A percentile compares a stretch with the other conserved stretches of the same genome.
These are phyloP conservation scores for Theileria luwenshuni DNA, from an alignment of 169 alveolate genomes.

Conservation along the genomic window DNA sequence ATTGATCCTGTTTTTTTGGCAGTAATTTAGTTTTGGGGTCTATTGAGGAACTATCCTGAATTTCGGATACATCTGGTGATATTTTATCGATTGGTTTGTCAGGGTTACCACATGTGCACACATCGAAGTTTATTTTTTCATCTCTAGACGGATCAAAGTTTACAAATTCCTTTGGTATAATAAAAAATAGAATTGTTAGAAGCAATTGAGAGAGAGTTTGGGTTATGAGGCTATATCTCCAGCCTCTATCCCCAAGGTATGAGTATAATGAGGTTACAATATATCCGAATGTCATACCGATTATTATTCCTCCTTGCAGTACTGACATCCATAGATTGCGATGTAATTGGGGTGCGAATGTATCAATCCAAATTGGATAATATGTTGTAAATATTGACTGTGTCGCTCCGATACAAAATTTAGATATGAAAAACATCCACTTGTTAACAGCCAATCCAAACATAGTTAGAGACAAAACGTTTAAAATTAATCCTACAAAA, in stretches of 20 bases:
- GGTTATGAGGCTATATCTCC: conserved; percentile 46
- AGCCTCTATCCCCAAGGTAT: conserved; percentile 8
- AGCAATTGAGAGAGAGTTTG: conserved; percentile 21
- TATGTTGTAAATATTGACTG: conserved; percentile 91
- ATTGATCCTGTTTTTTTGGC: no score
- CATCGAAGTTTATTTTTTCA: neutral
- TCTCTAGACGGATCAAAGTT: conserved; percentile 29
- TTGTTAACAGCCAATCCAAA: conserved; percentile 72
- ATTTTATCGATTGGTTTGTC: no score
- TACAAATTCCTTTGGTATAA: conserved; percentile 38
- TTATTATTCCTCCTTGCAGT: conserved; percentile 85
- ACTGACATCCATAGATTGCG: conserved; percentile 93
- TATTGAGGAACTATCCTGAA: neutral
- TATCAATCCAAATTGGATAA: conserved; percentile 94
- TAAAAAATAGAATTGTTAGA: conserved; percentile 10
- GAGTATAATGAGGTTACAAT: conserved; percentile 50
- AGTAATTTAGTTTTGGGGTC: no score
- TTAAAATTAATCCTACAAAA: conserved; percentile 55
- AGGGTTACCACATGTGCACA: conserved; percentile 1
- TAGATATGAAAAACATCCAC: conserved; percentile 74
- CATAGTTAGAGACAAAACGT: conserved; percentile 62
- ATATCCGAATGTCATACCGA: conserved; percentile 83
- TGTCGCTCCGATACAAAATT: conserved; percentile 88
- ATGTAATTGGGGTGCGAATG: conserved; percentile 86
- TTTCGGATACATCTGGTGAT: neutral